Base-by-base conservation (phyloP, 768 basidiomycete genomes). In the Wakefieldia striispora region DNA sequence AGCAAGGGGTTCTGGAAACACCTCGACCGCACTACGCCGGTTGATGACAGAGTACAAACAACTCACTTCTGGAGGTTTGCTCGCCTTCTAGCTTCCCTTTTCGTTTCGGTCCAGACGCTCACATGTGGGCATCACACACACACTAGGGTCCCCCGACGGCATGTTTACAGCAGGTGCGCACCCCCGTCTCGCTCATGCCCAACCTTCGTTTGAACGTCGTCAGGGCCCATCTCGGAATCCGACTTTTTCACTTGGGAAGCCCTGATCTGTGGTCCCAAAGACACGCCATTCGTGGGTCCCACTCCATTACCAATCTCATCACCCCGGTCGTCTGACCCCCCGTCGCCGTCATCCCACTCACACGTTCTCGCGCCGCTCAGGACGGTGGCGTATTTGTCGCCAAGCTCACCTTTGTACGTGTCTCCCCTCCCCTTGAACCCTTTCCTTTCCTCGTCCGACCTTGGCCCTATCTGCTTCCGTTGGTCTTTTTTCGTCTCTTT, bases 181-280 rank as follows among this genome's bases (percentile, higher is more conserved):
- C 20, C 40, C n/a, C 19, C 40, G 16, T 36, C 20, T 23, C n/a
- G 14, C 16, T 24, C 20, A 11, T 9, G n/a, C 11, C 37, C 10
- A 13, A 13, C 35, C n/a, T 26, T 19, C 44, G 45, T 24, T 27
- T 20, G 29, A 29, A 29, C 26, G 29, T 2, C 41, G 39, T 55
- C 63, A 88, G 93, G 93, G 1, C 93, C 93, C 34, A 76, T 95
- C 57, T 85, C 89, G 47, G 93, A 97, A 70, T 83, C 86, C 48
- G 92, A 97, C 69, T 91, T 97, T 75, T 92, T 97, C 70, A 88
- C 85, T 49, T 95, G 94, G 94, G 94, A 97, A 70, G 93, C 94
- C 8, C 76, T 97, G 58, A 93, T 97, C 45, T 86, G 82, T 63
- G 94, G 94, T 3, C 94, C 94, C 19, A 90, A 94, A 63, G 94